These are phyloP conservation scores for Solanum hybrid DNA, from an alignment of 305 asterid species.

Conservation along the genomic window DNA sequence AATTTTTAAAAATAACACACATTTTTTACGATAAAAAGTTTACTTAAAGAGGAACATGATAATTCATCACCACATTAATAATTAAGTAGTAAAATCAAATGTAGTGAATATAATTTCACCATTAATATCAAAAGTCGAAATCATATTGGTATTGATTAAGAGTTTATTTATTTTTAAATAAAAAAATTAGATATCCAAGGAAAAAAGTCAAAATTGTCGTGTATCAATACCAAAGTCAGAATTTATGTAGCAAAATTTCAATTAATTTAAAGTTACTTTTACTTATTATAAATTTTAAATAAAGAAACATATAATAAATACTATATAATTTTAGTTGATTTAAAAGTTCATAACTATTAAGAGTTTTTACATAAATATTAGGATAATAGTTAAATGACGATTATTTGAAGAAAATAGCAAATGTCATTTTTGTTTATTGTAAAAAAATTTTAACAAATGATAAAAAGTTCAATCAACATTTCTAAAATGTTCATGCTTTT, in stretches of 20 bases:
- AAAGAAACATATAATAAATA: background rate
- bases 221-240: background rate
- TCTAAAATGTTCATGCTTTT: background rate
- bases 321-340: background rate
- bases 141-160: background rate
- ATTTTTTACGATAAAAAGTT: background rate
- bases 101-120: background rate
- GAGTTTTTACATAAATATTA: background rate
- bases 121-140: background rate
- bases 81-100: background rate
- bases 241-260: background rate
- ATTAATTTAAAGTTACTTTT: background rate
- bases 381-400: background rate
- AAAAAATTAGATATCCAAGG: background rate
- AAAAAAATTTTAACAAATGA: background rate
- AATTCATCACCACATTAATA: background rate
- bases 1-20: background rate
- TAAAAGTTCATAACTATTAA: background rate
- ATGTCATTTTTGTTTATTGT: background rate
- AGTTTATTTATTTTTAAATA: background rate
- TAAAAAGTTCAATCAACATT: background rate
- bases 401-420: background rate
- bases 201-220: background rate
- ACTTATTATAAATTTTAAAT: background rate
- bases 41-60: background rate